Base-by-base conservation (phyloP, 1,284 basidiomycete species). In the Ganoderma leucocontextum region DNA sequence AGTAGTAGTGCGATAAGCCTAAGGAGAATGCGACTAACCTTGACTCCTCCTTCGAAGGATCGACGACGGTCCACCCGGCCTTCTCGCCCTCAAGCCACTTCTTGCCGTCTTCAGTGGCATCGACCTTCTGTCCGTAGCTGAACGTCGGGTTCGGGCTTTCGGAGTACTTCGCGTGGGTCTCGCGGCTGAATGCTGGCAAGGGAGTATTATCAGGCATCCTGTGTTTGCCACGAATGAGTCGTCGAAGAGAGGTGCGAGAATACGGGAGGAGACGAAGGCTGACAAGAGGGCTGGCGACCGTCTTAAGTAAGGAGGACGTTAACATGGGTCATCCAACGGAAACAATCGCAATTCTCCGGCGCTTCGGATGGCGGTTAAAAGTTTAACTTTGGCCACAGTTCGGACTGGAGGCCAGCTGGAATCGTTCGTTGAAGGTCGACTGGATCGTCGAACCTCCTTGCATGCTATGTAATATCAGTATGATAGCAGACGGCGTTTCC, bases 131-230 rank as follows among this genome's bases (percentile, higher is more conserved):
- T 0, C 91, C 89, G 65, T 82, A 86, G 7, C 82, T 80, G 87
- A 89, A 95, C 0, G 78, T 74, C 0, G 90, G 87, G 73, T 89
- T 83, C 0, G 91, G 90, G 1, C 83, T 74, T 62, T 87, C 82
- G 0, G 85, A 88, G 72, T 78, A 82, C 67, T 76, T 78, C 63
- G 81, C 79, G 38, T 52, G 36, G 0, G 60, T 8, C 13, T 53
- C 58, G 63, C 57, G 52, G 39, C 33, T 41, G 58, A 60, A 60
- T 5, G 73, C 59, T 0, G 72, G 68, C 10, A 75, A 62, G n/a
- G 65, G 19, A 7, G 12, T 49, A 33, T 39, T 49, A 33, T 39
- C 36, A 6, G 42, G 17, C 49, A 53, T 65, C n/a, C 41, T 41
- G 60, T 49, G 49, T 19, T 59, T 33, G 44, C 17, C 53, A 53